Evolutionary conservation across 768 basidiomycete genomes (phyloP), one percentile per base, ranked within the genome.

Genomic region (Polyporus arcularius): DNA sequence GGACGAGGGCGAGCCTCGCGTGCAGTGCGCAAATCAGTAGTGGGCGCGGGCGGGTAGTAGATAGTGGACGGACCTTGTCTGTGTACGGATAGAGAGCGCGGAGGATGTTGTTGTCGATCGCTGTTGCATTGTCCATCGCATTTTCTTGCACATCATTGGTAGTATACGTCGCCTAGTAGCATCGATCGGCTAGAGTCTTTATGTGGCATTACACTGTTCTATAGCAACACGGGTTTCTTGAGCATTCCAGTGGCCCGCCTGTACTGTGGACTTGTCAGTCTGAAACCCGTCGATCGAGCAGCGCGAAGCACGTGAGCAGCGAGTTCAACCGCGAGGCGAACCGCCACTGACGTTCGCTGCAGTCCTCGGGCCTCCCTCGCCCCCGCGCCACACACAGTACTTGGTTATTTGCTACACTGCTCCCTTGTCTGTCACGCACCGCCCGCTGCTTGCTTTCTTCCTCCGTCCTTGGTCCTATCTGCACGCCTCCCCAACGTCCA

Each of bases 1-100:
- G 75, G 80, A 81, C 57, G 91, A 92, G 1, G 79, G 76, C n/a
- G 87, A 92, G 73, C 94, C 94, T 28, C 88, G 94, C 41, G 96
- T 98, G 49, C 96, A 97, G 80, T 98, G 96, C 74, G 94, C 95
- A 41, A 90, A 94, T 75, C 93, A 94, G 80, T 94, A 75, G 78
- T 51, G 54, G 49, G 5, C 9, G 15, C 6, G 40, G 49, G 12
- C 32, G 16, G 11, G 40, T 18, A 40, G 16, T 31, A 38, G 21
- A 47, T 40, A 42, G 21, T 21, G 46, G 14, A 26, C 18, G 43
- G 53, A 57, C 52, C 21, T 12, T 41, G 41, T 15, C 38, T 28
- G 55, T 45, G 26, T 30, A 39, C 41, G 56, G 48, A 53, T 47
- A 56, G 57, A 59, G 55, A 2, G 35, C 40, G 35, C 40, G 53